Base-by-base conservation (phyloP, 495 filamentous ascomycete genomes). In the Beverwykella pulmonaria region DNA sequence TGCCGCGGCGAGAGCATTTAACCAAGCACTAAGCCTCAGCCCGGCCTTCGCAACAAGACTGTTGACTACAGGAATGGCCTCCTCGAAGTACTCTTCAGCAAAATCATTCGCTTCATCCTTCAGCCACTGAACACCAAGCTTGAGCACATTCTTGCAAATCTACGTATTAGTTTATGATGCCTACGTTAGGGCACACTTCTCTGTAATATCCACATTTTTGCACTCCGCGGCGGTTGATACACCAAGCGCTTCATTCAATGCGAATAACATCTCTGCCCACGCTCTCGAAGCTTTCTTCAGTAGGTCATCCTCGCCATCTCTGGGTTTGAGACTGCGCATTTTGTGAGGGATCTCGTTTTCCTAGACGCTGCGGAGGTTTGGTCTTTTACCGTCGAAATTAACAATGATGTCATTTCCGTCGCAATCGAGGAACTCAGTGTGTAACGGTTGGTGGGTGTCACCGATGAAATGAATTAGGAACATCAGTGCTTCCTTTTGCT, bases 391-490 rank as follows among this genome's bases (percentile, higher is more conserved):
- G 46, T 68, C 53, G 25, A 57, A 63, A 34, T 34, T 47, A 0
- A 59, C 62, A 8, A 53, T 15, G 47, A 65, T 69, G 3, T 39
- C 61, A 29, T 69, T 69, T 23, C 67, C 61, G 49, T 62, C 67
- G 39, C 46, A 29, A 9, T 25, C 25, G n/a, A 65, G 17, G 25
- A 3, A n/a, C 29, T 69, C 67, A 2, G 46, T 55, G 50, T 69
- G 67, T 17, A 69, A 62, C 8, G 67, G 67, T 49, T 65, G 67
- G 55, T 65, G 61, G 30, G 65, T 59, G 62, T 69, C 67, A 25
- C 67, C 67, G 46, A 69, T 23, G 53, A 69, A 70, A 65, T 88
- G 86, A 27, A 88, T 82, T 12, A 88, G 72, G 72, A 87, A 86
- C 63, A 75, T 75, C 1, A 85, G 61, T 0, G 83, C 80, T 68